Evolutionary conservation across 768 basidiomycete genomes (phyloP).

Genomic region (Termitomyces sp.): DNA sequence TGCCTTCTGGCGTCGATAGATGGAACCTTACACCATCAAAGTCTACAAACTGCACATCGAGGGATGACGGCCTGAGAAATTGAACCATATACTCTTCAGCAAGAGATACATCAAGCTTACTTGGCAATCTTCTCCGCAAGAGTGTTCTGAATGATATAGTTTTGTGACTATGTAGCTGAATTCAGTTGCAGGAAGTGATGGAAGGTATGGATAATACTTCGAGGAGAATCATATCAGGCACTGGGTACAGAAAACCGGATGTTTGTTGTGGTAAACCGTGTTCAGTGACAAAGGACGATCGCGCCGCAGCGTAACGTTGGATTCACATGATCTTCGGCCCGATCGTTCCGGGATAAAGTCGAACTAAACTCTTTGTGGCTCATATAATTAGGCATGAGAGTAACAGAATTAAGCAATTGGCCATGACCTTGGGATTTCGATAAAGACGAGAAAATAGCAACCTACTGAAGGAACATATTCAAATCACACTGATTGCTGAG

Average conservation of each 20-base stretch:
- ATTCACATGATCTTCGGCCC: not conserved
- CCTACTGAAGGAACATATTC: not conserved
- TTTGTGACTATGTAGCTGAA: conserved; percentile 59
- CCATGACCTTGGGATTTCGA: too few species aligned
- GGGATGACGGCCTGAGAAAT: conserved; percentile 66
- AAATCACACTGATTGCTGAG: not conserved
- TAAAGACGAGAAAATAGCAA: not conserved
- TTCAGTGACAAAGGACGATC: not conserved
- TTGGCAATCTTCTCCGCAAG: conserved; percentile 81
- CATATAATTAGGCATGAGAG: too few species aligned
- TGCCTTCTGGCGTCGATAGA: conserved; percentile 81
- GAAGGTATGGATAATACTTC: conserved; percentile 45
- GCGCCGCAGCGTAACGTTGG: not conserved
- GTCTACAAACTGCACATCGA: conserved; percentile 97
- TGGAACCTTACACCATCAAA: conserved; percentile 97
- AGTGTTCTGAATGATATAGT: conserved; percentile 89
- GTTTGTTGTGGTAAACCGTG: not conserved
- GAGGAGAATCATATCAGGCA: conserved; percentile 62
- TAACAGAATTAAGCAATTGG: too few species aligned
- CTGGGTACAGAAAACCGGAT: not conserved
- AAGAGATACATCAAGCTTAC: conserved; percentile 32
- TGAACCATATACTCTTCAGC: conserved; percentile 2
- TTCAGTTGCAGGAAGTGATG: conserved; percentile 5
- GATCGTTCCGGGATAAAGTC: not conserved
- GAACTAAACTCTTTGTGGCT: too few species aligned